Percentiles rank a stretch among this genome's conserved stretches.
These are phyloP conservation scores for Colletotrichum gloeosporioides DNA, from an alignment of 2,329 filamentous ascomycete genomes.

Conservation along the genomic window DNA sequence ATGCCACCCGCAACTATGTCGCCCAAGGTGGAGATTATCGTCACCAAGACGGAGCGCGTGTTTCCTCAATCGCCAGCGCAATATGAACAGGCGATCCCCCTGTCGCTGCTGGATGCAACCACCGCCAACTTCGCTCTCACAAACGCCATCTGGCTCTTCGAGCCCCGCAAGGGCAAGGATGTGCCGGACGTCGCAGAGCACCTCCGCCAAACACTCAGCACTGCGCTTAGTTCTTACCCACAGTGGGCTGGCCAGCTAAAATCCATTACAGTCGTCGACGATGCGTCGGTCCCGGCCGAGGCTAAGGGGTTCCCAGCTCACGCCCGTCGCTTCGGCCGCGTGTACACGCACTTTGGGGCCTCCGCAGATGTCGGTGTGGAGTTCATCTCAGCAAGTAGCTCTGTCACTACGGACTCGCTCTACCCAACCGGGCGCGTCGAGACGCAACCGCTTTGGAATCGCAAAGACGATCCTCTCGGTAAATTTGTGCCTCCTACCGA, in stretches of 20 bases:
- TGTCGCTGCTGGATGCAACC: neutral
- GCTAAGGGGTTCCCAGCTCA: neutral
- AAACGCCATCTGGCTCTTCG: neutral
- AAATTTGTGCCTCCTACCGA: neutral
- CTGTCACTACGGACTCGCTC: neutral
- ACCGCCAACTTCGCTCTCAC: neutral
- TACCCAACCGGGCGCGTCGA: neutral
- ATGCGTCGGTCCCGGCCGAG: neutral
- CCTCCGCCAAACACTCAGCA: neutral
- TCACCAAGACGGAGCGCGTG: neutral
- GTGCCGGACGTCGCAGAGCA: neutral
- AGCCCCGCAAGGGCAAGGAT: neutral
- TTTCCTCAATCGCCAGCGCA: neutral
- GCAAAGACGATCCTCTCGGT: neutral
- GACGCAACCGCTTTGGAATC: neutral
- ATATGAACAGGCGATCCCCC: neutral
- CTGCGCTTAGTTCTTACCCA: neutral
- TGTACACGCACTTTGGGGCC: neutral
- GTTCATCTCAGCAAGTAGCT: neutral
- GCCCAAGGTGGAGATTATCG: neutral
- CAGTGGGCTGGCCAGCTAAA: neutral
- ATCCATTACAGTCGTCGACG: neutral
- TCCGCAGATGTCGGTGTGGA: neutral
- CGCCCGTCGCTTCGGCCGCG: neutral
- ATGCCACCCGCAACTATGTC: neutral